These are phyloP conservation scores for Mariannaea elegans DNA, from an alignment of 2,329 filamentous ascomycete species.

Conservation along the genomic window DNA sequence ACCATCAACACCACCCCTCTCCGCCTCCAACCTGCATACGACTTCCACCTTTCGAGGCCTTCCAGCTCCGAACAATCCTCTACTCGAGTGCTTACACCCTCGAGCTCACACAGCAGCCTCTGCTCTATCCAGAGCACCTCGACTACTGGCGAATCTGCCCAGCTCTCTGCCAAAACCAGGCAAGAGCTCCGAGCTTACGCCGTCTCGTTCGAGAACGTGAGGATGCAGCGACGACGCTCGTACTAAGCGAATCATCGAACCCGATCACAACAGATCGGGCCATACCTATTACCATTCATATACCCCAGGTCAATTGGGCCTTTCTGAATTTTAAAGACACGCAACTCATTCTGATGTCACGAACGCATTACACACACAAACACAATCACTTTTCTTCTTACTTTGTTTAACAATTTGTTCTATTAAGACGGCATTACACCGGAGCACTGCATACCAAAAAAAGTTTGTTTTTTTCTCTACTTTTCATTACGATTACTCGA, in stretches of 20 bases:
- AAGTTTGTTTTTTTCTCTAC: constrained; percentile 37
- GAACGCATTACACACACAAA: constrained; percentile 27
- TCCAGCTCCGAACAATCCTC: constrained; percentile 34
- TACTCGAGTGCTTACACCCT: constrained; percentile 66
- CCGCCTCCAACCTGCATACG: constrained; percentile 77
- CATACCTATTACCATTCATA: constrained; percentile 20
- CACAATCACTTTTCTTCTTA: constrained; percentile 26
- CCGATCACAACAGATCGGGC: constrained; percentile 5
- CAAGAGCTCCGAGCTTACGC: constrained; percentile 87
- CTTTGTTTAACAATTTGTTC: constrained; percentile 47
- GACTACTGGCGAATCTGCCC: constrained; percentile 60
- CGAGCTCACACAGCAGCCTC: constrained; percentile 85
- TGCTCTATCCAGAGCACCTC: constrained; percentile 77
- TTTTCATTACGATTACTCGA: constrained; percentile 35
- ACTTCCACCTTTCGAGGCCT: constrained; percentile 73
- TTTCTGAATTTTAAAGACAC: constrained; percentile 29
- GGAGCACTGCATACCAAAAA: constrained; percentile 62
- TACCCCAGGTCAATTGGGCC: constrained; percentile 22
- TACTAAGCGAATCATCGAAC: constrained; percentile 50
- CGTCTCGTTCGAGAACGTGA: constrained; percentile 86
- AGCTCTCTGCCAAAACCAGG: constrained; percentile 78
- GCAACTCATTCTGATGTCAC: constrained; percentile 45
- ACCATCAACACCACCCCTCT: constrained; percentile 56
- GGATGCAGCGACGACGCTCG: constrained; percentile 66
- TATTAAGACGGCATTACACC: constrained; percentile 58